Percentiles rank a stretch among this genome's conserved stretches.
Conservation (phyloP, 2,329 filamentous ascomycete genomes). For the Arthrinium phaeospermum region DNA sequence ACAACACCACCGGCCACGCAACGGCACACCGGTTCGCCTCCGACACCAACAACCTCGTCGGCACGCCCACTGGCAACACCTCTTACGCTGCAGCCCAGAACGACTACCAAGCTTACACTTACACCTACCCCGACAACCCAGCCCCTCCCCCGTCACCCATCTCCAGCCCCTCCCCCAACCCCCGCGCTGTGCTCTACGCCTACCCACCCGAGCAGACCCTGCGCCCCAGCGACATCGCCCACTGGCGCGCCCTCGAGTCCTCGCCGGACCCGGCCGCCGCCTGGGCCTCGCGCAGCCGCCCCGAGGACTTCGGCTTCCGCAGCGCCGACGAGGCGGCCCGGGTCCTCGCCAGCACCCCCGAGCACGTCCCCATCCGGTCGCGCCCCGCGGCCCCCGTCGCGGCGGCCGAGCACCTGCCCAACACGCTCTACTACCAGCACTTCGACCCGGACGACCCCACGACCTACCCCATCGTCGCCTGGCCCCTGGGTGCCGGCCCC, state of each 20-base stretch:
- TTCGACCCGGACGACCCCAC: background rate
- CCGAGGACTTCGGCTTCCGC: slow-evolving; percentile 17
- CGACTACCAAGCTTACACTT: background rate
- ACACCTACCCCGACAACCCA: background rate
- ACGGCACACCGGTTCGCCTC: background rate
- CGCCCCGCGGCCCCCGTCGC: background rate
- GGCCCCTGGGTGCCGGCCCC: slow-evolving; percentile 50
- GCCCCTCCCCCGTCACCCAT: background rate
- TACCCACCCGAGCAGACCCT: background rate
- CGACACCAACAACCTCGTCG: background rate
- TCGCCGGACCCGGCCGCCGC: background rate
- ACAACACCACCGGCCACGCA: background rate
- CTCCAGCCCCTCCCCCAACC: background rate
- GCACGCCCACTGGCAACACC: background rate
- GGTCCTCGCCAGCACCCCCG: background rate
- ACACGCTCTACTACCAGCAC: slow-evolving; percentile 3
- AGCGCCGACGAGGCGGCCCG: slow-evolving; percentile 9
- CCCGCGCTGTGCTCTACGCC: background rate
- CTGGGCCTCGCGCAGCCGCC: background rate
- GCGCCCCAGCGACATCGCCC: background rate
- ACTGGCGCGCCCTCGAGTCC: slow-evolving; percentile 1
- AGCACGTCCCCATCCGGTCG: background rate
- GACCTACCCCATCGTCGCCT: slow-evolving; percentile 38
- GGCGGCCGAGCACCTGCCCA: background rate
- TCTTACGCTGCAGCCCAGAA: background rate